Evolutionary conservation across 2,329 filamentous ascomycete species (phyloP).

Genomic region (Verticillium tricorpus): DNA sequence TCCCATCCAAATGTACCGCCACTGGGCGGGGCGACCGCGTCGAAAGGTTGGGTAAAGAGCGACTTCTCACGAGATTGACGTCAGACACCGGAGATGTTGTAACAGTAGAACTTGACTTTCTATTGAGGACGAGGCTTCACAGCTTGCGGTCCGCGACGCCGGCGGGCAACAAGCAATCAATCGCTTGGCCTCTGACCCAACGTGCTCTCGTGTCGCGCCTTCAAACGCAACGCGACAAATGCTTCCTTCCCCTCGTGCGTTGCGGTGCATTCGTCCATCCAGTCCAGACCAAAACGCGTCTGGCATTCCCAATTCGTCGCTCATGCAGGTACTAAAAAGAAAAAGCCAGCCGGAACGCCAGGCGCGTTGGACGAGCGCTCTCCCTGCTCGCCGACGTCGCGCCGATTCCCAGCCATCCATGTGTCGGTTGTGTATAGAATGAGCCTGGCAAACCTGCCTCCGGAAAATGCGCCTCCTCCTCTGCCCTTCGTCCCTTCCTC

Average conservation of each 20-base stretch:
- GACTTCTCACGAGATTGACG: not conserved
- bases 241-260: not conserved
- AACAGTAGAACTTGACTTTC: not conserved
- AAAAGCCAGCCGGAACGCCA: constrained; percentile 11
- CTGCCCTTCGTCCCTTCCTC: not conserved
- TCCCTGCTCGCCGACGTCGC: constrained; percentile 1
- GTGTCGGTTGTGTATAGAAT: constrained; percentile 1
- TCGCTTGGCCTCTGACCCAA: not conserved
- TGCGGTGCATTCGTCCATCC: not conserved
- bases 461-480: not conserved
- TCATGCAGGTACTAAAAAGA: constrained; percentile 12
- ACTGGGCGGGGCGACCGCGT: not conserved
- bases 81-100: not conserved
- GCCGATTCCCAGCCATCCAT: not conserved
- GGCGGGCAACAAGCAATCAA: too few relatives aligned
- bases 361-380: constrained; percentile 4
- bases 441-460: constrained; percentile 1
- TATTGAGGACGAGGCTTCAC: not conserved
- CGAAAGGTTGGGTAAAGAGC: not conserved
- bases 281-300: not conserved
- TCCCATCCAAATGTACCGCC: not conserved
- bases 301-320: constrained; percentile 13
- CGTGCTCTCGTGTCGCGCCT: not conserved
- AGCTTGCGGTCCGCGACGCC: not conserved
- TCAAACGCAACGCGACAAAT: not conserved